Evolutionary conservation across 106 monocot species (phyloP).

Genomic region (Dioscorea zingiberensis): DNA sequence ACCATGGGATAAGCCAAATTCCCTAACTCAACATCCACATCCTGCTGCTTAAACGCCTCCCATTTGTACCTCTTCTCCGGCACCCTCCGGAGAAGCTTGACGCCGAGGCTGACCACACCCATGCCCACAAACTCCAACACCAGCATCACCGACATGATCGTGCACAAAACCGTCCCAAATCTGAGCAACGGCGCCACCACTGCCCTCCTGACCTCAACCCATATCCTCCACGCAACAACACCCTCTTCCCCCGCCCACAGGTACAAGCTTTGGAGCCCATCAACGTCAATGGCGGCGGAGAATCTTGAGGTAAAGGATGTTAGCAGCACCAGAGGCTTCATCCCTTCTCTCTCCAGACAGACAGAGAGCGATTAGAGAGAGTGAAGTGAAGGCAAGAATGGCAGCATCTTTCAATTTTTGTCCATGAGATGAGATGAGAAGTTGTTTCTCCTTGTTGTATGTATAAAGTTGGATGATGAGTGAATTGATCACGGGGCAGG

Average conservation of each 20-base stretch:
- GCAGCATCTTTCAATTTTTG: no score
- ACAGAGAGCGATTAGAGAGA: background rate
- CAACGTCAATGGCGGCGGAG: background rate
- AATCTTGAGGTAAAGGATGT: background rate
- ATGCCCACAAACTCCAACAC: conserved; percentile 33
- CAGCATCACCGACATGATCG: conserved; percentile 38
- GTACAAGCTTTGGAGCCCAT: background rate
- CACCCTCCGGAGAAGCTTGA: conserved; percentile 27
- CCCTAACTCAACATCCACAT: conserved; percentile 31
- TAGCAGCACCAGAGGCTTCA: background rate
- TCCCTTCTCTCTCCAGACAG: background rate
- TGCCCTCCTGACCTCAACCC: background rate
- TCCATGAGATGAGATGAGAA: no score
- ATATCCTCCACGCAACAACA: background rate
- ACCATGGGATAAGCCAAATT: conserved; percentile 38
- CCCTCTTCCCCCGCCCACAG: background rate
- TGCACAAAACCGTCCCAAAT: conserved; percentile 16
- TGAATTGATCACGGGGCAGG: no score
- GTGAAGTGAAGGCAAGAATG: background rate
- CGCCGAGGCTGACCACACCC: conserved; percentile 16
- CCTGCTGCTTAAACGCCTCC: conserved; percentile 25
- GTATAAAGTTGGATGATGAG: no score
- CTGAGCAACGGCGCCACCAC: conserved; percentile 20
- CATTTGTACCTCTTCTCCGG: conserved; percentile 43
- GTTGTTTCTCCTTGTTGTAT: no score